phyloP scores from a whole-genome alignment of 768 basidiomycete genomes.

The Pisolithus microcarpus region DNA sequence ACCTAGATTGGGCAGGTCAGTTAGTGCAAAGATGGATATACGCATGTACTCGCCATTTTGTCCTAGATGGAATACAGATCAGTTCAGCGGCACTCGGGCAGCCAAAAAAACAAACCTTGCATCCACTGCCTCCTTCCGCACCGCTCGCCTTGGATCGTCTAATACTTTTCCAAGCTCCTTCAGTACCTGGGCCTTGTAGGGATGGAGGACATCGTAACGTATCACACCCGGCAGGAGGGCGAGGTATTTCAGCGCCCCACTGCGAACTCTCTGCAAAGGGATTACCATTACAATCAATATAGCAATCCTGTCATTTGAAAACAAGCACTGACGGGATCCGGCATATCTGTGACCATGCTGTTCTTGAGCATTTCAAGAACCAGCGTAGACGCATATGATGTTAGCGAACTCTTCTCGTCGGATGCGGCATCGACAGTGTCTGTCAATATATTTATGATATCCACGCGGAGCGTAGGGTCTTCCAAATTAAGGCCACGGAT shows the following conservation, averaged over 20 bases:
- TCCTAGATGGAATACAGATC: too few relatives aligned
- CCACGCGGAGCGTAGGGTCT: conserved; percentile 63
- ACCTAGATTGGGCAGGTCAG: too few relatives aligned
- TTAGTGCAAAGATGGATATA: too few relatives aligned
- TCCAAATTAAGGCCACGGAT: conserved; percentile 77
- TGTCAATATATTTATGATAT: conserved; percentile 75
- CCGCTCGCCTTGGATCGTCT: conserved; percentile 83
- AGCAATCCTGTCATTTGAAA: neutral
- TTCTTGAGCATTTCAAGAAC: conserved; percentile 67
- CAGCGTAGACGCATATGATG: conserved; percentile 66
- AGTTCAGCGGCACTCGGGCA: too few relatives aligned
- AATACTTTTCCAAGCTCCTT: conserved; percentile 66
- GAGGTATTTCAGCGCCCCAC: conserved; percentile 68
- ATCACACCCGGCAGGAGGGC: conserved; percentile 66
- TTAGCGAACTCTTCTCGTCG: conserved; percentile 41
- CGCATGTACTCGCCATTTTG: too few relatives aligned
- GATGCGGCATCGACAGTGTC: conserved; percentile 58
- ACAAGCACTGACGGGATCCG: conserved; percentile 43
- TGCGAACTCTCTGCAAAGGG: conserved; percentile 59
- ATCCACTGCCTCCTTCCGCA: conserved; percentile 86
- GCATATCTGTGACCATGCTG: conserved; percentile 41
- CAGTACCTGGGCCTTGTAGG: conserved; percentile 65
- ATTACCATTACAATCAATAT: neutral
- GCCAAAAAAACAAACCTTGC: conserved; percentile 39
- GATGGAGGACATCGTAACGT: conserved; percentile 78